Base-by-base conservation (phyloP, 2,329 filamentous ascomycete species). In the Scytalidium lignicola region DNA sequence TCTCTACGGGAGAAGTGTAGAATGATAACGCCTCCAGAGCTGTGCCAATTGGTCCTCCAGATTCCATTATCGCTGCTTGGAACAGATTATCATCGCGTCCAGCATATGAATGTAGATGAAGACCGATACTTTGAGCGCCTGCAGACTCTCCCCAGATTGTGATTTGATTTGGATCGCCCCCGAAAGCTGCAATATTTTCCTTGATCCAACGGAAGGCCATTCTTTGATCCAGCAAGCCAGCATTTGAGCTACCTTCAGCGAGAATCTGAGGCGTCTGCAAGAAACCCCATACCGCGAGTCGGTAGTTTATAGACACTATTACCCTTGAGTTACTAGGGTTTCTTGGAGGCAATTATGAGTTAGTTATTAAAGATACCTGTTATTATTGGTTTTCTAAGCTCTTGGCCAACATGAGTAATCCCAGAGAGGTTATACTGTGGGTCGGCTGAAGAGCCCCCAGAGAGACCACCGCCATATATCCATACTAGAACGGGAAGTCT, bases 381-480 rank as follows among this genome's bases (percentile, higher is more conserved):
- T 15, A 82, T 70, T 39, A 83, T 68, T 0, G 76, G 78, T 55
- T 77, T 73, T 39, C 69, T 70, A 19, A 79, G 72, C 3, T 73
- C 65, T 39, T 75, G 72, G 6, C 75, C 72, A 21, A 76, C 72
- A 41, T 73, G 65, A 6, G 86, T 78, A 43, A 86, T 76, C 43
- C 76, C 80, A 19, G 78, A 80, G 29, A 85, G 70, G 57, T 86
- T 86, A 61, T 86, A 86, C 47, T 81, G 74, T 4, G 74, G 68
- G 51, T 82, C 78, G 52, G 66, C 56, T 55, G 72, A 61, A 61
- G 72, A 68, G 1, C 81, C 80, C 26, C 70, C 66, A 46, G 68
- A 73, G 4, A 80, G 70, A 2, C 76, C 78, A 26, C 79, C 79
- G 12, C 78, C 72, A 54, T 83, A 79, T 21, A 86, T 79, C 81